Evolutionary conservation across 495 filamentous ascomycete species (phyloP), one percentile per base, ranked within the genome.

Genomic region (Tetracladium marchalianum): DNA sequence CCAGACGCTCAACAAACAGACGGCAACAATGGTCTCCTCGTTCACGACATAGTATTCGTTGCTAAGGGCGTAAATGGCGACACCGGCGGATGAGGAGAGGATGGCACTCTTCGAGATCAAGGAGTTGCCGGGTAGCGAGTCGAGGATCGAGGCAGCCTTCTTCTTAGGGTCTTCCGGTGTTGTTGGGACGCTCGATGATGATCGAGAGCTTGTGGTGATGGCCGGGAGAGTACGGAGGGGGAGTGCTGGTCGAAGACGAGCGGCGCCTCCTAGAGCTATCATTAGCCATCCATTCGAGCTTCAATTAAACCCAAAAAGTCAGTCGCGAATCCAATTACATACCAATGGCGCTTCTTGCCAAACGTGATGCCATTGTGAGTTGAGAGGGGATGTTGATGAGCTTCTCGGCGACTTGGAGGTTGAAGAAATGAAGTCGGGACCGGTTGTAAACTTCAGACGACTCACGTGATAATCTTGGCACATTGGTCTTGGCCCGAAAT

Each of bases 11-110:
- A 97, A 71, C 49, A 96, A 71, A 63, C 80, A 87, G 70, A 99
- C 74, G 44, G 85, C 84, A 57, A 93, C 84, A 58, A 99, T 81
- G 48, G 89, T 77, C 74, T 99, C 93, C 74, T 97, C 90, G 71
- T 97, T 99, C 66, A 99, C 74, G 64, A 99, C 87, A 67, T 96
- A 99, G 73, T 97, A 83, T 75, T 99, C 93, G 70, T 95, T 99
- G 82, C 84, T 90, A 72, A 99, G 89, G 60, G 92, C 93, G 61
- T 89, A 92, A 59, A 95, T 76, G 55, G 86, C 88, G 51, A 90
- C 62, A 72, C 87, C 90, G 63, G 93, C 87, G 47, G 81, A 82
- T 48, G 87, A 88, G 57, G 92, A 97, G 47, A 99, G 80, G 66
- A 94, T 85, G 61, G 93, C 93, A 52, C 87, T 88, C 80, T 97